phyloP scores from a whole-genome alignment of 768 basidiomycete species.

The Podaxis rugospora region DNA sequence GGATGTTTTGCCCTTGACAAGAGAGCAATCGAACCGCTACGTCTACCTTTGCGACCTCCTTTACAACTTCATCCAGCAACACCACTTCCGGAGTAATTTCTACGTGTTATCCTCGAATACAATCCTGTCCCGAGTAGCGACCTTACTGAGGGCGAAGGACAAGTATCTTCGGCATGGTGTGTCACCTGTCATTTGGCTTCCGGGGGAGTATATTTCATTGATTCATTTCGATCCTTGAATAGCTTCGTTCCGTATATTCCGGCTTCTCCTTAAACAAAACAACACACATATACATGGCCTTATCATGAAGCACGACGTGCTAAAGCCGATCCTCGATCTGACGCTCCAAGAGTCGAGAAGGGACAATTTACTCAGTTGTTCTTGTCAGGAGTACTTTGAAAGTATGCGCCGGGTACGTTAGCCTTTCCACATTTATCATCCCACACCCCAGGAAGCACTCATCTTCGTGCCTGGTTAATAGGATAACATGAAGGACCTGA shows the following conservation, averaged over 20 bases:
- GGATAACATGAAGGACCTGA: constrained; percentile 87
- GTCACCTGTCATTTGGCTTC: constrained; percentile 22
- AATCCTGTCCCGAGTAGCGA: constrained; percentile 69
- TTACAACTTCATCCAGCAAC: constrained; percentile 83
- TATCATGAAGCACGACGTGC: constrained; percentile 79
- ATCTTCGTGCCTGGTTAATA: constrained; percentile 23
- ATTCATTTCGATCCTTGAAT: constrained; percentile 5
- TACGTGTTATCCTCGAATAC: constrained; percentile 74
- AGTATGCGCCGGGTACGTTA: constrained; percentile 76
- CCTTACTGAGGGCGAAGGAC: constrained; percentile 75
- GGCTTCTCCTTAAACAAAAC: constrained; percentile 75
- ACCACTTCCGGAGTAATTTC: constrained; percentile 89
- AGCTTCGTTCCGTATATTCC: constrained; percentile 94
- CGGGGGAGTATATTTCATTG: background rate
- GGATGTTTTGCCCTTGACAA: constrained; percentile 48
- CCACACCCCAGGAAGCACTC: background rate
- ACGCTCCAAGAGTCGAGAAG: constrained; percentile 77
- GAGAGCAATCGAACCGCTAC: constrained; percentile 79
- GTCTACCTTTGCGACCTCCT: constrained; percentile 90
- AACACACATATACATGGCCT: constrained; percentile 73
- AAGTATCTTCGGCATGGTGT: constrained; percentile 91
- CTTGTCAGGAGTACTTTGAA: constrained; percentile 96
- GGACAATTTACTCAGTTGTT: constrained; percentile 91
- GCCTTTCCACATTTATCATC: background rate
- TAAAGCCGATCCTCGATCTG: constrained; percentile 80